Conservation (phyloP, 306 rosid species). For the Alnus glutinosa region DNA sequence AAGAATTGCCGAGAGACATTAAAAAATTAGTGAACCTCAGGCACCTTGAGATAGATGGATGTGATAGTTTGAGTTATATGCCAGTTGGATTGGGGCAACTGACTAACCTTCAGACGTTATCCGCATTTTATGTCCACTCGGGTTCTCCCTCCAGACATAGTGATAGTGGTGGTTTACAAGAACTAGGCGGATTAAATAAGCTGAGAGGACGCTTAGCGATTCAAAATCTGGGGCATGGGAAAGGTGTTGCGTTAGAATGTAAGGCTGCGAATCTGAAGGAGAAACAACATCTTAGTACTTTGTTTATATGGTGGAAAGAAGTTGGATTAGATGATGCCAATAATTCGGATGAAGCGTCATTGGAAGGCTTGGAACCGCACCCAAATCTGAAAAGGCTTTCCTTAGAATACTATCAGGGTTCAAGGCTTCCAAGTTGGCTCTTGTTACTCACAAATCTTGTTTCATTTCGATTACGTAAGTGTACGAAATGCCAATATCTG, state of each 20-base stretch:
- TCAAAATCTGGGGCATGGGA: too few relatives aligned
- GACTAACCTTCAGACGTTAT: conserved; percentile 9
- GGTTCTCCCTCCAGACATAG: not conserved
- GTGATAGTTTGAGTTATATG: not conserved
- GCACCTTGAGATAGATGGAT: conserved; percentile 21
- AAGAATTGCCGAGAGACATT: conserved; percentile 17
- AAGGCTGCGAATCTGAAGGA: too few relatives aligned
- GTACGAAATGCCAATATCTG: not conserved
- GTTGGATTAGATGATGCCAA: too few relatives aligned
- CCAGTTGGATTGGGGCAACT: not conserved
- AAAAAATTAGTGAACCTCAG: not conserved
- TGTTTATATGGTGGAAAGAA: too few relatives aligned
- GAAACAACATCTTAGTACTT: too few relatives aligned
- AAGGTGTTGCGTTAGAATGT: too few relatives aligned
- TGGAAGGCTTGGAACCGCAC: too few relatives aligned
- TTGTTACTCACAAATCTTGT: not conserved
- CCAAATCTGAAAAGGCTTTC: too few relatives aligned
- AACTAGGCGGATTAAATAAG: too few relatives aligned
- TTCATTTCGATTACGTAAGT: not conserved
- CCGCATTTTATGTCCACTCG: conserved; percentile 8
- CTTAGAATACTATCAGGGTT: not conserved
- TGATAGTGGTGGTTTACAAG: too few relatives aligned
- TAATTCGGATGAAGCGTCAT: too few relatives aligned
- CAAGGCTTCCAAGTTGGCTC: not conserved
- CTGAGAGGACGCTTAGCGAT: too few relatives aligned